phyloP scores from a whole-genome alignment of 2,329 filamentous ascomycete genomes.

The Colletotrichum sp. region DNA sequence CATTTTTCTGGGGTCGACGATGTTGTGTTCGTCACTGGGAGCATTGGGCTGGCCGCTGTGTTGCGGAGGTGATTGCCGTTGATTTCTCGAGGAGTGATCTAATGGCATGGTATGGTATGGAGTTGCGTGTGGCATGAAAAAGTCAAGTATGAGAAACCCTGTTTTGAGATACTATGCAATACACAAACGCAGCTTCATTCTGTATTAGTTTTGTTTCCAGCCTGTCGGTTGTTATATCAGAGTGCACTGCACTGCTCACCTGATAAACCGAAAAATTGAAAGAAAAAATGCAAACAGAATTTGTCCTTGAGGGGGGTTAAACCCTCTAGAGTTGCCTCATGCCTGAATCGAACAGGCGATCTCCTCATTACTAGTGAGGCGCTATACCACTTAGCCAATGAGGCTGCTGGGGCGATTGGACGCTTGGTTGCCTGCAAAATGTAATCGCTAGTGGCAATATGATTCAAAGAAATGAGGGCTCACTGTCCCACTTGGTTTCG shows the following conservation, averaged over 20 bases:
- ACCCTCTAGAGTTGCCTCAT: neutral
- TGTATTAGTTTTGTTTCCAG: rapidly evolving
- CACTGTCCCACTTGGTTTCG: neutral
- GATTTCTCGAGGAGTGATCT: too few species aligned
- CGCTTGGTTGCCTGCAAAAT: neutral
- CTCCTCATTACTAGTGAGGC: neutral
- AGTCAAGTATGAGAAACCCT: too few species aligned
- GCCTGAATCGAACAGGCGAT: neutral
- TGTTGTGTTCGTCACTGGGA: slow-evolving; percentile 5
- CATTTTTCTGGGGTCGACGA: slow-evolving; percentile 5
- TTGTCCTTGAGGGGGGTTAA: neutral
- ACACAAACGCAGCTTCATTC: neutral
- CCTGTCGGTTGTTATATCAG: rapidly evolving
- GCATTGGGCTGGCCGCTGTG: neutral
- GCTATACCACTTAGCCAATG: neutral
- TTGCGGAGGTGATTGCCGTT: neutral
- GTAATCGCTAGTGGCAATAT: neutral
- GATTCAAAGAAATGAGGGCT: neutral
- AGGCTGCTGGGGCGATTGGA: neutral
- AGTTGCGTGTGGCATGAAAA: neutral
- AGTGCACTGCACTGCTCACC: neutral
- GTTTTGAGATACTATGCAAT: neutral
- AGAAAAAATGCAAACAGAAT: neutral
- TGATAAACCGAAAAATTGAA: neutral
- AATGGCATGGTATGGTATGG: neutral